Conservation (phyloP, 495 filamentous ascomycete genomes). For the Baudoinia panamericana region DNA sequence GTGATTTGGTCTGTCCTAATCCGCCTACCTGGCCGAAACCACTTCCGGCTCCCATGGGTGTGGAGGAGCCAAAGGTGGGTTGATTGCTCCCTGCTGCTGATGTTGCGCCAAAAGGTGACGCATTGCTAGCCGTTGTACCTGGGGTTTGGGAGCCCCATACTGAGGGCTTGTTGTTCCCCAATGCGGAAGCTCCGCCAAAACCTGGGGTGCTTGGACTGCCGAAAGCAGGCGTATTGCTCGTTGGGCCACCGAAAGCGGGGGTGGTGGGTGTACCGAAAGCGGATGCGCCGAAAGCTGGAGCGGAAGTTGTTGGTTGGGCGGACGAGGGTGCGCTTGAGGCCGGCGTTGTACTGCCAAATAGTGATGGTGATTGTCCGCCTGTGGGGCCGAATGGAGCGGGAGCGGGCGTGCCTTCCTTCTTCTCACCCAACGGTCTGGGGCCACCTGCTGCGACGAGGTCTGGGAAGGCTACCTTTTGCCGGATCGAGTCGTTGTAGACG, state of each 20-base stretch:
- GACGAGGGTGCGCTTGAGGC: not conserved
- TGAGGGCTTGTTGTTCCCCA: constrained; percentile 14
- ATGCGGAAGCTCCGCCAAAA: too few species aligned
- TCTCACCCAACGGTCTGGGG: constrained; percentile 11
- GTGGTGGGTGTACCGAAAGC: constrained; percentile 15
- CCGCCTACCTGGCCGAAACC: constrained; percentile 20
- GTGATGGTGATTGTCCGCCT: constrained; percentile 12
- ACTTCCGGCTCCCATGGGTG: constrained; percentile 1
- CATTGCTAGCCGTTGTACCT: too few species aligned
- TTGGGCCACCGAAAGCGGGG: constrained; percentile 22
- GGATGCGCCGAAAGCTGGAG: constrained; percentile 15
- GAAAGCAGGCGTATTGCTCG: too few species aligned
- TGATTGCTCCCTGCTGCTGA: not conserved
- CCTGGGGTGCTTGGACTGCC: constrained; percentile 16
- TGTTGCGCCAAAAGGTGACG: too few species aligned
- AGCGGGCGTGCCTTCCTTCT: constrained; percentile 7
- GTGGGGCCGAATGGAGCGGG: not conserved
- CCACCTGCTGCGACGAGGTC: constrained; percentile 44
- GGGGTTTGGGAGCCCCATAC: too few species aligned
- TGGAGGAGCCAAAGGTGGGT: constrained; percentile 2
- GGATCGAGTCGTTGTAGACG: constrained; percentile 74
- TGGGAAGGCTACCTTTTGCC: constrained; percentile 55
- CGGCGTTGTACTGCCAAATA: constrained; percentile 13
- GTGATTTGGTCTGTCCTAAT: constrained; percentile 16
- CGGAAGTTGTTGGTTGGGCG: constrained; percentile 3